Evolutionary conservation across 2,329 filamentous ascomycete genomes (phyloP).

Genomic region (Laburnicola sp.): DNA sequence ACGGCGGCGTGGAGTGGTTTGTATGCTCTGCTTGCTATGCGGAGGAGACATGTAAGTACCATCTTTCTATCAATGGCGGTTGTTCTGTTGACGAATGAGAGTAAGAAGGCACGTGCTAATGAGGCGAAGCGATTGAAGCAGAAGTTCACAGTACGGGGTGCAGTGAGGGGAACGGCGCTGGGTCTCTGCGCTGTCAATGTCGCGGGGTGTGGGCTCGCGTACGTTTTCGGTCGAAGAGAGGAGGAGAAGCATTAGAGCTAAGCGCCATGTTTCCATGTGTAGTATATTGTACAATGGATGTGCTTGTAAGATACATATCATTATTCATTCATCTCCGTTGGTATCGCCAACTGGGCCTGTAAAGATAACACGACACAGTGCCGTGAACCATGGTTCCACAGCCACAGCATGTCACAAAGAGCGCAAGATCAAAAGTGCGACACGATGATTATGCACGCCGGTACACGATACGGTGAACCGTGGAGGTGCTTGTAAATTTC

Average conservation of each 20-base stretch:
- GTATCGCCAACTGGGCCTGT: no score
- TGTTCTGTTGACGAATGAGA: neutral
- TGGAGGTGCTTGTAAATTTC: neutral
- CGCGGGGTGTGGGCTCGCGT: slow-evolving; percentile 55
- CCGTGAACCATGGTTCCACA: no score
- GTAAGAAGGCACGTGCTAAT: neutral
- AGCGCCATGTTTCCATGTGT: no score
- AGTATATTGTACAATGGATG: slow-evolving; percentile 6
- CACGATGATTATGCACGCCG: no score
- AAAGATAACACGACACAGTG: no score
- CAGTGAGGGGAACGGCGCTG: slow-evolving; percentile 57
- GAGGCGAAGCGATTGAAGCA: slow-evolving; percentile 45
- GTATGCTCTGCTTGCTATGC: slow-evolving; percentile 64
- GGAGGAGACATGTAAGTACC: slow-evolving; percentile 55
- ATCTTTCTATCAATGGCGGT: neutral
- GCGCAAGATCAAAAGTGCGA: no score
- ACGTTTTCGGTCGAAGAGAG: slow-evolving; percentile 54
- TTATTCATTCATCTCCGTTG: no score
- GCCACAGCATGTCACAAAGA: no score
- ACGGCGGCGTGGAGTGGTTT: slow-evolving; percentile 67
- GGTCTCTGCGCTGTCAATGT: slow-evolving; percentile 56
- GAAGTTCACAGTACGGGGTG: slow-evolving; percentile 55
- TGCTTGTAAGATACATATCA: no score
- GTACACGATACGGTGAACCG: no score
- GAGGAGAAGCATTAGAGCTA: slow-evolving; percentile 30